These are phyloP conservation scores for Avena atlantica DNA, from an alignment of 176 grass and related monocot genomes.

Conservation along the genomic window DNA sequence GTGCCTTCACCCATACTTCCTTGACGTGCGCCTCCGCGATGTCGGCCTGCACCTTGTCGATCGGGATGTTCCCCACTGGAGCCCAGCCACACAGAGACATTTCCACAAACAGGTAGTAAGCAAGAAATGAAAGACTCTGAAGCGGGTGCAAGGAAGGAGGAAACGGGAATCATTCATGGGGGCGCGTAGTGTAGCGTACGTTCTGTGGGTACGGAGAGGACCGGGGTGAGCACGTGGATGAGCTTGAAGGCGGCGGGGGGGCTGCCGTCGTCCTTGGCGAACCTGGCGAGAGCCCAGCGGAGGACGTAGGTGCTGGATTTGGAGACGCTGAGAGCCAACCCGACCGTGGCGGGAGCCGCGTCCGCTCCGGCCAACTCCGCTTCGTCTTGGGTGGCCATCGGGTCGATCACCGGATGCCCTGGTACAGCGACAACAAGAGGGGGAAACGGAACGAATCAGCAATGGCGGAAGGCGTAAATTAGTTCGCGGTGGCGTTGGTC, in stretches of 20 bases:
- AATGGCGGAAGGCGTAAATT: neutral
- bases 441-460: neutral
- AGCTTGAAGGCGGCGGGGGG: conserved; percentile 11
- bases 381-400: neutral
- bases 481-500: neutral
- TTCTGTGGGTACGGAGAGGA: conserved; percentile 34
- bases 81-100: neutral
- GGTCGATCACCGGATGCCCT: neutral
- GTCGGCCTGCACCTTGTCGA: conserved; percentile 23
- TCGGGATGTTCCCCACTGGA: conserved; percentile 44
- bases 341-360: neutral
- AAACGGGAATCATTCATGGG: neutral
- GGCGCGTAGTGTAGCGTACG: neutral
- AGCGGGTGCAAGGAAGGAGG: neutral
- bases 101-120: neutral
- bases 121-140: neutral
- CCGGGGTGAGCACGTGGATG: conserved; percentile 36
- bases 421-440: neutral
- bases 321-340: conserved; percentile 12
- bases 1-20: conserved; percentile 10
- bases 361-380: neutral
- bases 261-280: neutral
- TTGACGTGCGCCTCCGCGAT: conserved; percentile 32
- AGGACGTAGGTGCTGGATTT: conserved; percentile 17
- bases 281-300: conserved; percentile 38